phyloP scores from a whole-genome alignment of 2,329 filamentous ascomycete species.

The Eutypa lata region DNA sequence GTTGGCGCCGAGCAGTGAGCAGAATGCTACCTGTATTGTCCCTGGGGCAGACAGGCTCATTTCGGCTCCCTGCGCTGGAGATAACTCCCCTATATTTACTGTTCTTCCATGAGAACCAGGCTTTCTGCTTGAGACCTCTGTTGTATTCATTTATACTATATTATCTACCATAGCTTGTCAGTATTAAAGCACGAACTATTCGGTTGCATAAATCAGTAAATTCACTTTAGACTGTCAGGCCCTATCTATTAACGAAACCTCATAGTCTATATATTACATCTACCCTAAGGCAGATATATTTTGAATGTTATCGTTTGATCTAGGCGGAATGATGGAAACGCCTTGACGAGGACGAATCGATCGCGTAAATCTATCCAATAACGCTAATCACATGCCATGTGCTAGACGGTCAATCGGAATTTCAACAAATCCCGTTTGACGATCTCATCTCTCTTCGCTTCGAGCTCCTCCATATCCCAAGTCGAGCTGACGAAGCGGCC shows the following conservation, averaged over 20 bases:
- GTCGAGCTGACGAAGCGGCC: constrained; percentile 22
- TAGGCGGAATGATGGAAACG: no score
- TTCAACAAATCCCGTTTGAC: constrained; percentile 22
- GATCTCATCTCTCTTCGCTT: constrained; percentile 21
- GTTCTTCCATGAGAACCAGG: constrained; percentile 16
- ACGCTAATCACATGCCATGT: no score
- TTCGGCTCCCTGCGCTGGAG: constrained; percentile 26
- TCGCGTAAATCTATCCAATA: no score
- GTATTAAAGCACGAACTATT: no score
- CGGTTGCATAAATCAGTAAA: no score
- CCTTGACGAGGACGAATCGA: no score
- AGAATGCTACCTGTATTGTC: constrained; percentile 41
- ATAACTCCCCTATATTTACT: constrained; percentile 25
- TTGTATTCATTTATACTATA: neutral
- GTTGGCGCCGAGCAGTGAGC: constrained; percentile 42
- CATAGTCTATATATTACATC: no score
- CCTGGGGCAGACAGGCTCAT: constrained; percentile 32
- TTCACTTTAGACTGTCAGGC: no score
- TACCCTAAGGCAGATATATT: no score
- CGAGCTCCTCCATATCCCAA: constrained; percentile 26
- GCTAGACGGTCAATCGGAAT: constrained; percentile 9
- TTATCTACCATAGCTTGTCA: no score
- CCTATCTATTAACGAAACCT: no score
- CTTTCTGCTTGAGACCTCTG: neutral
- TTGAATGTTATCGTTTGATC: no score